These are phyloP conservation scores for Davidsoniella eucalypti DNA, from an alignment of 2,329 filamentous ascomycete species.

Conservation along the genomic window DNA sequence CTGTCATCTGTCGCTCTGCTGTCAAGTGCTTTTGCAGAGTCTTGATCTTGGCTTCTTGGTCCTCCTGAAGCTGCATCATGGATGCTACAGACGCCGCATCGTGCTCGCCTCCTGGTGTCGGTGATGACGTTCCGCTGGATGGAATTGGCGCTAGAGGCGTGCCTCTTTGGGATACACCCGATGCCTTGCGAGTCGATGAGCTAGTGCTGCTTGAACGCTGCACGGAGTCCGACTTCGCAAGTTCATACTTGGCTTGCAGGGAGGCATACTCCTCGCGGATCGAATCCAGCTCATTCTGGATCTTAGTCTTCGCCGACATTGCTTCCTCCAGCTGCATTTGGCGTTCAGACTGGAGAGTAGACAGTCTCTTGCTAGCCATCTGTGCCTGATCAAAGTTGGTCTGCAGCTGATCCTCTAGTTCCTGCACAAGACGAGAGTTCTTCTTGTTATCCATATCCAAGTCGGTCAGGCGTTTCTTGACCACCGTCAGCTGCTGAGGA, in stretches of 20 bases:
- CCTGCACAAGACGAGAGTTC: conserved; percentile 80
- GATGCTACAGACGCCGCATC: conserved; percentile 23
- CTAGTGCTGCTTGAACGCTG: conserved; percentile 43
- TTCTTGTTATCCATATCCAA: conserved; percentile 63
- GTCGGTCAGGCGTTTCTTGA: conserved; percentile 50
- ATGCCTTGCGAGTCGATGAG: conserved; percentile 68
- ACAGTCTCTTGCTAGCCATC: conserved; percentile 67
- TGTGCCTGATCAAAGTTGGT: conserved; percentile 91
- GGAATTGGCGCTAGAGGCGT: conserved; percentile 71
- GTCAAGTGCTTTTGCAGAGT: conserved; percentile 94
- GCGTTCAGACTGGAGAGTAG: conserved; percentile 60
- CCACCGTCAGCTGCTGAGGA: conserved; percentile 40
- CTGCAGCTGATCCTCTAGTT: conserved; percentile 91
- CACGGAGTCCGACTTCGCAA: conserved; percentile 24
- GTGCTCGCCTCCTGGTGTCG: too few relatives aligned
- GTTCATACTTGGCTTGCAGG: conserved; percentile 50
- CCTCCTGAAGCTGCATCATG: conserved; percentile 69
- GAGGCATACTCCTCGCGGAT: conserved; percentile 53
- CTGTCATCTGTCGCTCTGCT: conserved; percentile 90
- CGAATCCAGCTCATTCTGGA: conserved; percentile 53
- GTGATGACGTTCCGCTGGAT: conserved; percentile 32
- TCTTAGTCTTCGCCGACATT: conserved; percentile 42
- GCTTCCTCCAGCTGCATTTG: conserved; percentile 65
- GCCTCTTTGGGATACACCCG: conserved; percentile 49
- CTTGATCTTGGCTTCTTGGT: conserved; percentile 85